These are phyloP conservation scores for Massarina eburnea DNA, from an alignment of 2,329 filamentous ascomycete genomes.

Conservation along the genomic window DNA sequence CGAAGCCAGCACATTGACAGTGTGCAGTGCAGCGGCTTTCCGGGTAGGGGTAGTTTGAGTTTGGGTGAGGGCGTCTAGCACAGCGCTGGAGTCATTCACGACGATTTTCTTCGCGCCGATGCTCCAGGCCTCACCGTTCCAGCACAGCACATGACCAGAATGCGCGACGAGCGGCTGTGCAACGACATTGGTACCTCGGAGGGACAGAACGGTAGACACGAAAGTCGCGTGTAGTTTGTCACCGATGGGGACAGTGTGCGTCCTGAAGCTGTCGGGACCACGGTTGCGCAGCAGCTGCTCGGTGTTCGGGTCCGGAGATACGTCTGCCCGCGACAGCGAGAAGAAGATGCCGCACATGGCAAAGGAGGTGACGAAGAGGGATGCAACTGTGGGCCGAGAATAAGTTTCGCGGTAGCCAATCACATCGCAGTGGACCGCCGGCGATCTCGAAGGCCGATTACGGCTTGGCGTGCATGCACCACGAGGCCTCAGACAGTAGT, in stretches of 20 bases:
- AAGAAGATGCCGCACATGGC: conserved; percentile 55
- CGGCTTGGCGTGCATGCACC: conserved; percentile 15
- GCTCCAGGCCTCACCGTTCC: conserved; percentile 97
- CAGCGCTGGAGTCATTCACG: conserved; percentile 75
- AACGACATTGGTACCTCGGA: conserved; percentile 74
- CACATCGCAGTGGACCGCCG: not conserved
- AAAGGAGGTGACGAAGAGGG: conserved; percentile 5
- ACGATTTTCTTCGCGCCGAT: conserved; percentile 59
- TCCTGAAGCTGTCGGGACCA: conserved; percentile 34
- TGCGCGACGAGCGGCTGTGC: conserved; percentile 70
- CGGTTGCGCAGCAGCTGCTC: conserved; percentile 31
- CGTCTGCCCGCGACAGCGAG: conserved; percentile 43
- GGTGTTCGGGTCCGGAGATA: conserved; percentile 27
- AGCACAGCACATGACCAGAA: conserved; percentile 74
- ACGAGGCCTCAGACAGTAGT: conserved; percentile 13
- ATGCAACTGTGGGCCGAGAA: conserved; percentile 6
- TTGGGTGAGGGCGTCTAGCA: conserved; percentile 58
- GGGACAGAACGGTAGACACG: conserved; percentile 82
- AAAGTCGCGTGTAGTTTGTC: conserved; percentile 57
- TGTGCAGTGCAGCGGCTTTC: conserved; percentile 8
- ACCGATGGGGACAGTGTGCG: conserved; percentile 18
- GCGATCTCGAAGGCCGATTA: conserved; percentile 22
- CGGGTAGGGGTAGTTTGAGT: not conserved
- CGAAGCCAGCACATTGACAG: conserved; percentile 26
- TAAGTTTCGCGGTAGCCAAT: not conserved